A percentile compares a stretch with the other conserved stretches of the same genome.
These are phyloP conservation scores for Elaeis oleifera DNA, from an alignment of 202 grass and related monocot species.

Conservation along the genomic window DNA sequence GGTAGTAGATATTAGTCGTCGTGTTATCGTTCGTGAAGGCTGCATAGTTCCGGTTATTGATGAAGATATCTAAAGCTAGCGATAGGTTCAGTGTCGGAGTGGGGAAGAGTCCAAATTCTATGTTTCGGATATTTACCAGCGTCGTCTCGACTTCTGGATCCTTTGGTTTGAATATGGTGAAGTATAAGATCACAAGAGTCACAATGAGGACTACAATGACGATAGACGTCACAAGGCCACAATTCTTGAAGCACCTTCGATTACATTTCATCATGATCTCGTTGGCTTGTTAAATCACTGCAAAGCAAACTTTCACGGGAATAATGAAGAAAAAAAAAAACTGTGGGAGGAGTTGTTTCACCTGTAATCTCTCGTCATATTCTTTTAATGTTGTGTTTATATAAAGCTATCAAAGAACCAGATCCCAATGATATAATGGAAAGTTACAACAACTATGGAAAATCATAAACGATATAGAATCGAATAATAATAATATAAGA, in stretches of 20 bases:
- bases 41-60: slow-evolving; percentile 53
- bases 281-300: not conserved
- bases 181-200: slow-evolving; percentile 29
- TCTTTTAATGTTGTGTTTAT: too few relatives aligned
- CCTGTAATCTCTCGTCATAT: too few relatives aligned
- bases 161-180: slow-evolving; percentile 43
- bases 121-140: slow-evolving; percentile 15
- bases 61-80: slow-evolving; percentile 33
- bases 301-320: too few relatives aligned
- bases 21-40: slow-evolving; percentile 34
- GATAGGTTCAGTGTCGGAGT: slow-evolving; percentile 20
- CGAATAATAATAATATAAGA: too few relatives aligned
- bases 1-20: slow-evolving; percentile 44
- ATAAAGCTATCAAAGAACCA: too few relatives aligned
- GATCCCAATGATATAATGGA: too few relatives aligned
- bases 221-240: not conserved
- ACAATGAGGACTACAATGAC: slow-evolving; percentile 21
- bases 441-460: too few relatives aligned
- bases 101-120: slow-evolving; percentile 26
- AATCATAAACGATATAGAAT: too few relatives aligned
- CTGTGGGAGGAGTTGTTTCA: not conserved
- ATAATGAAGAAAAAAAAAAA: too few relatives aligned
- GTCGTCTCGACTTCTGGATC: slow-evolving; percentile 31
- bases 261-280: too few relatives aligned
- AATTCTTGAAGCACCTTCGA: too few relatives aligned